Evolutionary conservation across 1,139 yeast genomes (phyloP), one percentile per base, ranked within the genome.

Genomic region (Pichia inconspicua): DNA sequence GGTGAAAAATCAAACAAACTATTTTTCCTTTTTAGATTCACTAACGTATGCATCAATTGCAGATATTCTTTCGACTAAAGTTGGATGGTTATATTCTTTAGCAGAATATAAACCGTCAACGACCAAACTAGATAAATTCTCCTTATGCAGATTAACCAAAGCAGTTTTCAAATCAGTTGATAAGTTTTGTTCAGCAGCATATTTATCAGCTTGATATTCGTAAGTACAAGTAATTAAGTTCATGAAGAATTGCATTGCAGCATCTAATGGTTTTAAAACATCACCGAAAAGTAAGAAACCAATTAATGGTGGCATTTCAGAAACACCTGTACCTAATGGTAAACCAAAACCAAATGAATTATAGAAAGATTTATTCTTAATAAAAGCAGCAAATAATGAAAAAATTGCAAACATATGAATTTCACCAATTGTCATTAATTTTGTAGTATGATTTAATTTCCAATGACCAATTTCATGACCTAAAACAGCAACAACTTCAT

Each of bases 381-480:
- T 77, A 60, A 92, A 88, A 2, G 82, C 84, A 7, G 94, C 77
- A 67, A 90, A 89, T 54, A 84, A 64, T 1, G 85, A 73, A 63
- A 90, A 86, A 44, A 81, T 74, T 41, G 77, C 59, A 57, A 84
- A 77, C 48, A 84, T 67, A 59, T 85, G 86, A 14, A 71, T 66
- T 66, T 88, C 92, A 44, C 79, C 71, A 55, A 82, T 74, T 4
- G 75, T 58, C 60, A 92, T 67, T 74, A 82, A 76, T 63, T 82
- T 82, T 17, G 89, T 72, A 53, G 90, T 82, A 66, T 92, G 98
- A 52, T 84, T 82, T 64, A 84, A 74, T 58, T 84, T 84, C 98
- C 98, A 92, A 66, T 92, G 98, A 44, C 98, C 98, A 57, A 92
- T 84, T 70, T 92, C 98, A 64, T 92, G 98, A 25, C 96, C 97